These are phyloP conservation scores for Colletotrichum cuscutae DNA, from an alignment of 2,329 filamentous ascomycete species.

Conservation along the genomic window DNA sequence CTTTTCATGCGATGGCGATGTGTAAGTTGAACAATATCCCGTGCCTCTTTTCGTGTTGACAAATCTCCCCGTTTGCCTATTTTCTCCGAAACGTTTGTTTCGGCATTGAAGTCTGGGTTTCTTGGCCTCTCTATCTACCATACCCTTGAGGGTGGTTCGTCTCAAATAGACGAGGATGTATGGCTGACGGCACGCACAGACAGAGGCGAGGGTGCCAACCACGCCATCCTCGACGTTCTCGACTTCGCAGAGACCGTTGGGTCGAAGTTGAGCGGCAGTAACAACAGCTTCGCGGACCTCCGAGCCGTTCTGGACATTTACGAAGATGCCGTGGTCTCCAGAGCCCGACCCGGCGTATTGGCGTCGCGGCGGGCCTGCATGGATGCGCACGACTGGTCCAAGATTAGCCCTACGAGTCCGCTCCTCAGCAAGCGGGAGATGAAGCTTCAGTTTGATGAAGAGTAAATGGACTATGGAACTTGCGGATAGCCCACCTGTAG, in stretches of 20 bases:
- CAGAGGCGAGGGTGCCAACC: slow-evolving; percentile 67
- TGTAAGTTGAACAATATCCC: slow-evolving; percentile 53
- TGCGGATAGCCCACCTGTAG: not conserved
- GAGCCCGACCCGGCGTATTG: slow-evolving; percentile 58
- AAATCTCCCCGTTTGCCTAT: not conserved
- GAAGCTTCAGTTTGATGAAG: slow-evolving; percentile 45
- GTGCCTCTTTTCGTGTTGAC: not conserved
- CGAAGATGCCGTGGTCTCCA: slow-evolving; percentile 54
- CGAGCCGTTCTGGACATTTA: slow-evolving; percentile 50
- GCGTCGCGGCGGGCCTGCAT: slow-evolving; percentile 63
- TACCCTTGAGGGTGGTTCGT: not conserved
- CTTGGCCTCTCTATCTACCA: not conserved
- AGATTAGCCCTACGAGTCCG: slow-evolving; percentile 49
- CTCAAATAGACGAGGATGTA: not conserved
- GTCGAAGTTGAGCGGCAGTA: slow-evolving; percentile 33
- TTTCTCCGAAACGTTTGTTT: not conserved
- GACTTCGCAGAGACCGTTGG: slow-evolving; percentile 51
- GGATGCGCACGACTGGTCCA: slow-evolving; percentile 63
- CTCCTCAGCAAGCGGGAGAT: slow-evolving; percentile 51
- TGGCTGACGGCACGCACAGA: slow-evolving; percentile 47
- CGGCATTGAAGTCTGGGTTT: not conserved
- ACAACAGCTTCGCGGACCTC: slow-evolving; percentile 29
- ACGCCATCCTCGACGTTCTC: slow-evolving; percentile 62
- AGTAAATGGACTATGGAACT: slow-evolving; percentile 15
- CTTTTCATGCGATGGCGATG: slow-evolving; percentile 69